Percentiles rank a stretch among this genome's conserved stretches.
Evolutionary conservation across 208 protist species (phyloP).

Genomic region (Giardia duodenalis): DNA sequence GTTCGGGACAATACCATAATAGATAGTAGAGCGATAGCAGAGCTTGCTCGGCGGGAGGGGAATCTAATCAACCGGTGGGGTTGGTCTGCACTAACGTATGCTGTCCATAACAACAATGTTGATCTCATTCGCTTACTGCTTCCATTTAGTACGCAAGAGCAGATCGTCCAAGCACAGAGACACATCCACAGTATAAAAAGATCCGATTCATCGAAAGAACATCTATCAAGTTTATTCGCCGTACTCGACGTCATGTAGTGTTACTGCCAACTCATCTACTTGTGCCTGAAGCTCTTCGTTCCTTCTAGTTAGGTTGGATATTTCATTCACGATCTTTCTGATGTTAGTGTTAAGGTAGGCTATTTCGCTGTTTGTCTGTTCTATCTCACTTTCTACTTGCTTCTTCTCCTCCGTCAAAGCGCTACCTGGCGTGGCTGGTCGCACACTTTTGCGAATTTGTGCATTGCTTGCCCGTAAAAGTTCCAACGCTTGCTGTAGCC

Average conservation of each 20-base stretch:
- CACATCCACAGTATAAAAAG: no score
- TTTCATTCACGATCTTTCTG: neutral
- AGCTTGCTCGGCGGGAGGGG: no score
- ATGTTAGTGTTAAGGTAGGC: neutral
- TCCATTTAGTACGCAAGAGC: no score
- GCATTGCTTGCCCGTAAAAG: neutral
- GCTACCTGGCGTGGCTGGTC: neutral
- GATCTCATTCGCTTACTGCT: no score
- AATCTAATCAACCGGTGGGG: no score
- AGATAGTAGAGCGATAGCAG: no score
- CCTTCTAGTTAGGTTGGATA: neutral
- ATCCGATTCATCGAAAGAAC: no score
- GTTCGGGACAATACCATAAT: no score
- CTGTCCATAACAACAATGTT: no score
- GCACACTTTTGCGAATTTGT: neutral
- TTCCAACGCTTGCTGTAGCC: slow-evolving; percentile 10
- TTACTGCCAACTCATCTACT: neutral
- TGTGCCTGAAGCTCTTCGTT: neutral
- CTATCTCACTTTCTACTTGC: neutral
- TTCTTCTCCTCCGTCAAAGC: neutral
- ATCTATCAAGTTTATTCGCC: no score
- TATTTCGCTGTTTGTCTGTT: neutral
- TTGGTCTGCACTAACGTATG: no score
- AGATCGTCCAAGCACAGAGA: no score
- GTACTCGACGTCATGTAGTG: neutral